A percentile compares a stretch with the other conserved stretches of the same genome.
These are phyloP conservation scores for Scytalidium sp. DNA, from an alignment of 2,329 filamentous ascomycete genomes.

Conservation along the genomic window DNA sequence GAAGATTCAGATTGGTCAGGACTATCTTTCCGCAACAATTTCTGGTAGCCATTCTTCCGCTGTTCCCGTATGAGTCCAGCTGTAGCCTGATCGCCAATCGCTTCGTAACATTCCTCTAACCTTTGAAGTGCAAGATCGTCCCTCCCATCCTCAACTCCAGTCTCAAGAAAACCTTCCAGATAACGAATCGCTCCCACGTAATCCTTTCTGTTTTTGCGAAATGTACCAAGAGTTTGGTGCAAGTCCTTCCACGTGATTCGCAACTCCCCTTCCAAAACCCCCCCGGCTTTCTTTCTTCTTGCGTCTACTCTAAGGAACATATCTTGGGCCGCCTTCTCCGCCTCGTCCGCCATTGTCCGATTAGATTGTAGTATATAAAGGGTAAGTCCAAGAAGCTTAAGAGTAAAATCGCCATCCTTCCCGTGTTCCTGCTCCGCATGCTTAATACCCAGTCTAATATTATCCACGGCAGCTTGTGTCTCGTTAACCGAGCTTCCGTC, in stretches of 20 bases:
- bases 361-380: conserved; percentile 6
- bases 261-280: conserved; percentile 1
- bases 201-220: neutral
- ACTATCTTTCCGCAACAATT: no score
- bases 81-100: no score
- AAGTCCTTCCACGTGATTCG: conserved; percentile 8
- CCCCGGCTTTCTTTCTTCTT: neutral
- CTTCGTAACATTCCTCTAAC: conserved; percentile 4
- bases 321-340: conserved; percentile 2
- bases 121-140: conserved; percentile 3
- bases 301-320: neutral
- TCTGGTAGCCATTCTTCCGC: no score
- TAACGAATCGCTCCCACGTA: conserved; percentile 1
- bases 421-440: neutral
- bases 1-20: no score
- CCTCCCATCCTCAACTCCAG: conserved; percentile 3
- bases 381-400: conserved; percentile 5
- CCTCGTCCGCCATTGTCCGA: conserved; percentile 1
- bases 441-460: neutral
- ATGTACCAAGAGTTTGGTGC: conserved; percentile 1
- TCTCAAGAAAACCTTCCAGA: conserved; percentile 2
- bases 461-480: neutral
- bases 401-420: conserved; percentile 1
- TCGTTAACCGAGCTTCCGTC: conserved; percentile 4
- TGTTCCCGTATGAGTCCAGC: no score